A percentile compares a stretch with the other conserved stretches of the same genome.
Evolutionary conservation across 2,329 filamentous ascomycete species (phyloP).

Genomic region (Cordyceps farinosa): DNA sequence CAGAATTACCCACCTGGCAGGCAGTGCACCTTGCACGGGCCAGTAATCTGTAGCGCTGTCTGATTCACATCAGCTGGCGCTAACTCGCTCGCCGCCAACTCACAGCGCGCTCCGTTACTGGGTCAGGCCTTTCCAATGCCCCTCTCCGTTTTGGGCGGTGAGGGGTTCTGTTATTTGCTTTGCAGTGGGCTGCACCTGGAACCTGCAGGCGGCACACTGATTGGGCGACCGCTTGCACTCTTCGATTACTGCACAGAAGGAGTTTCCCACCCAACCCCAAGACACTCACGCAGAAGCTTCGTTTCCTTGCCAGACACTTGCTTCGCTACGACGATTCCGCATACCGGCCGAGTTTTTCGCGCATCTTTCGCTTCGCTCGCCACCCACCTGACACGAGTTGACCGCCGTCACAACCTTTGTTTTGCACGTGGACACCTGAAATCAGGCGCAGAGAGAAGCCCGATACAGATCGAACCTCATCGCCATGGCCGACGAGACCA

Average conservation of each 20-base stretch:
- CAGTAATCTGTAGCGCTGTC: no score
- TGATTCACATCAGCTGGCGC: no score
- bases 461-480: background rate
- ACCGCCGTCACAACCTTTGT: background rate
- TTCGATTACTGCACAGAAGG: slow-evolving; percentile 11
- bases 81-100: background rate
- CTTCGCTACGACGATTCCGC: background rate
- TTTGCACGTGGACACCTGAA: slow-evolving; percentile 6
- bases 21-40: background rate
- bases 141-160: slow-evolving; percentile 16
- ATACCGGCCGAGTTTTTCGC: background rate
- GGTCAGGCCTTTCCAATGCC: slow-evolving; percentile 1
- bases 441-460: background rate
- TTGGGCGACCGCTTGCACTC: slow-evolving; percentile 8
- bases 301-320: background rate
- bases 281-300: background rate
- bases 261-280: slow-evolving; percentile 5
- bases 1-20: no score
- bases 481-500: slow-evolving; percentile 45
- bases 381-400: background rate
- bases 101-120: slow-evolving; percentile 6
- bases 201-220: slow-evolving; percentile 13
- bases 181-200: slow-evolving; percentile 5
- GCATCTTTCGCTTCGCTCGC: background rate
- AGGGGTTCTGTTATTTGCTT: slow-evolving; percentile 17